Conservation (phyloP, 176 grass and related monocot genomes). For the Carex kokanica region DNA sequence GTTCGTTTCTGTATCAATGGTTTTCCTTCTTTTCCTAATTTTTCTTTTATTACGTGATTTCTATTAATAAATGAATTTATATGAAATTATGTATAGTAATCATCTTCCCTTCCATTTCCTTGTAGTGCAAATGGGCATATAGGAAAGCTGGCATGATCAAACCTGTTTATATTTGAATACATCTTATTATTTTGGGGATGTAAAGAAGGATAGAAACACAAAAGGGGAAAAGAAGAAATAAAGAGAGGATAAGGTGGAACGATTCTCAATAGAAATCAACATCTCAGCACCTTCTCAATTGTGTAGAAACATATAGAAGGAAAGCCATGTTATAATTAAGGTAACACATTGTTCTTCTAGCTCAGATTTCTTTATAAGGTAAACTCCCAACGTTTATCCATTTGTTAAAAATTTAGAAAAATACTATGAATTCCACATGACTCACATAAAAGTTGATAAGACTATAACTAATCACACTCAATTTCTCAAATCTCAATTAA, state of each 20-base stretch:
- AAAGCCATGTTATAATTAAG: neutral
- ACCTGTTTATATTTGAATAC: neutral
- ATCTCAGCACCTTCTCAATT: neutral
- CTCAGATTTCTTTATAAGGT: neutral
- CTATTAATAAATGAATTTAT: neutral
- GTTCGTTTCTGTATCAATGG: neutral
- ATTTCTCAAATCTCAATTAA: neutral
- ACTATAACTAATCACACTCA: neutral
- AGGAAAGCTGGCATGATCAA: neutral
- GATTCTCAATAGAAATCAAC: neutral
- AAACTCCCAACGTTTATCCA: neutral
- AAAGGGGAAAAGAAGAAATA: neutral
- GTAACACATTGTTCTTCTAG: neutral
- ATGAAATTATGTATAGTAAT: neutral
- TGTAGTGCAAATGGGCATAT: neutral
- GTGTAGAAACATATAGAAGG: neutral
- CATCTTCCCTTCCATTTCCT: neutral
- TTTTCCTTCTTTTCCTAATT: neutral
- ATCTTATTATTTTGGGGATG: neutral
- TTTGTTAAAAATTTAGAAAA: neutral
- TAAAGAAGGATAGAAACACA: neutral
- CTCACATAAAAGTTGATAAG: neutral
- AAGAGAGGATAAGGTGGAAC: neutral
- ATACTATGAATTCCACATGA: neutral
- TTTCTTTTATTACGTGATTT: neutral